Evolutionary conservation across 345 rosid species (phyloP).

Genomic region (Bruguiera gymnorhiza): DNA sequence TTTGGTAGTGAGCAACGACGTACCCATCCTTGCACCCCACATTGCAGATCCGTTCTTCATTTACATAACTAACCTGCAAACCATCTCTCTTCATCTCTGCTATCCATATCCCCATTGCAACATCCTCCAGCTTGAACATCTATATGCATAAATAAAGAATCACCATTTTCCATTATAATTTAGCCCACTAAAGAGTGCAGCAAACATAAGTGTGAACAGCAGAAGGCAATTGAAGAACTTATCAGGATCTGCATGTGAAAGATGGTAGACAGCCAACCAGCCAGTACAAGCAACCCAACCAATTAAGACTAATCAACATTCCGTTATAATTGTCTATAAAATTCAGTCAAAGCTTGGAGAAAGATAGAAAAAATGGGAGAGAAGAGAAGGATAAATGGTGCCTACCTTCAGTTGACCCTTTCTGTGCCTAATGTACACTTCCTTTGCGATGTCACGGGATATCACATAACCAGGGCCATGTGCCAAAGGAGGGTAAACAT

Average conservation of each 20-base stretch:
- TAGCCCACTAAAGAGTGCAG: too few relatives aligned
- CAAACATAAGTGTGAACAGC: too few relatives aligned
- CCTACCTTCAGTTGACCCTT: slow-evolving; percentile 20
- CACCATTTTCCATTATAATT: too few relatives aligned
- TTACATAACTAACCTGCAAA: slow-evolving; percentile 10
- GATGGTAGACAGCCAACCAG: too few relatives aligned
- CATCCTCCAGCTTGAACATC: slow-evolving; percentile 29
- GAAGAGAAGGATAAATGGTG: neutral
- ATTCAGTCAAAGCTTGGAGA: too few relatives aligned
- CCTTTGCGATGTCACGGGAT: slow-evolving; percentile 23
- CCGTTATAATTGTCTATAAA: too few relatives aligned
- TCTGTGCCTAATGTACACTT: slow-evolving; percentile 17
- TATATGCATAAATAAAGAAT: neutral
- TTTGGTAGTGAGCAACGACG: slow-evolving; percentile 19
- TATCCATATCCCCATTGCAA: slow-evolving; percentile 26
- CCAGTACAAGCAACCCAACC: too few relatives aligned
- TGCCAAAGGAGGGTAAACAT: slow-evolving; percentile 24
- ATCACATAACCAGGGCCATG: slow-evolving; percentile 30
- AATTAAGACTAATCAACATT: too few relatives aligned
- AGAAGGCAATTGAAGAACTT: too few relatives aligned
- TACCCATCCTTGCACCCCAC: slow-evolving; percentile 23
- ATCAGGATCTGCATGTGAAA: too few relatives aligned
- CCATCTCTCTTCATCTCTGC: slow-evolving; percentile 8
- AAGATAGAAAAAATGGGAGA: neutral
- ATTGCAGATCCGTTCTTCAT: slow-evolving; percentile 5